phyloP scores from a whole-genome alignment of 345 rosid genomes.

The Rhodamnia argentea region DNA sequence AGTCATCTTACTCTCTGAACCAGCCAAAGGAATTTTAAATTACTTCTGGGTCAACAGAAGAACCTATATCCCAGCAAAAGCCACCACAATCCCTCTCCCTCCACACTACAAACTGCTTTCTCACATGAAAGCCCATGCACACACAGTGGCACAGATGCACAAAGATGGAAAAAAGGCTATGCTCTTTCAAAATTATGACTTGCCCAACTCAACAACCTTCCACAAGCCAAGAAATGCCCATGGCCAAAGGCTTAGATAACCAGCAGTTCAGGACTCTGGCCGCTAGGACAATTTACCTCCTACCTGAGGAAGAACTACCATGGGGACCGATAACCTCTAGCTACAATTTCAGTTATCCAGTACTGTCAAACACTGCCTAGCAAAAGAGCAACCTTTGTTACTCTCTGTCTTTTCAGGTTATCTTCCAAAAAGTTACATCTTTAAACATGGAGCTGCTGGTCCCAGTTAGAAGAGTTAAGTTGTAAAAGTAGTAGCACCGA shows the following conservation, averaged over 20 bases:
- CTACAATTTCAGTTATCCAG: not conserved
- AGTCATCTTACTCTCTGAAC: not conserved
- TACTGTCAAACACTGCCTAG: not conserved
- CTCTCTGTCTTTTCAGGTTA: not conserved
- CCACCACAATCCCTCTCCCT: not conserved
- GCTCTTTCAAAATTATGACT: not conserved
- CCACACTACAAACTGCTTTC: not conserved
- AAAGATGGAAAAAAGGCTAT: not conserved
- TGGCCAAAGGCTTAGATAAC: not conserved
- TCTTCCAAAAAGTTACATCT: not conserved
- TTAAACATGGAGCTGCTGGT: not conserved
- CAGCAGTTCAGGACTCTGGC: not conserved
- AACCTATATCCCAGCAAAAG: not conserved
- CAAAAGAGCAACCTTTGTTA: not conserved
- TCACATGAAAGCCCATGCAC: not conserved
- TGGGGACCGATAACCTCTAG: not conserved
- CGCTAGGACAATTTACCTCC: not conserved
- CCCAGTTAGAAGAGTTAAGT: not conserved
- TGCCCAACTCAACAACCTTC: not conserved
- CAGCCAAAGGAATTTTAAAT: not conserved
- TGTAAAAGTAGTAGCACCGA: not conserved
- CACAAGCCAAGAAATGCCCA: not conserved
- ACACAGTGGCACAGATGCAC: not conserved
- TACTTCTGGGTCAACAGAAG: not conserved
- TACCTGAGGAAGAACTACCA: not conserved